Percentiles rank a stretch among this genome's conserved stretches.
Evolutionary conservation across 1,139 yeast species (phyloP).

Genomic region (Blastobotrys proliferans): DNA sequence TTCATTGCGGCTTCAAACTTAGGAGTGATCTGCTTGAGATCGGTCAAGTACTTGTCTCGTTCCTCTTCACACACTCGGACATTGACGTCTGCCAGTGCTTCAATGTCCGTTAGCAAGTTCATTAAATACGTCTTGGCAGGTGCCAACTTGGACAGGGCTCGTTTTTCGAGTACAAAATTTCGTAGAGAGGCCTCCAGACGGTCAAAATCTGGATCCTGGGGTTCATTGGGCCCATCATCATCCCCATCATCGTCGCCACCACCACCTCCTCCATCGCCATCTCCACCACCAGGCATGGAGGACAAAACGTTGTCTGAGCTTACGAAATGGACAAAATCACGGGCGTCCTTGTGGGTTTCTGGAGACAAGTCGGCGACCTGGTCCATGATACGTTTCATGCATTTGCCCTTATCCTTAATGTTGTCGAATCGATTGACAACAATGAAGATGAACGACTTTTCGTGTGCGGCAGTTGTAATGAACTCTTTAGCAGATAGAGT

Average conservation of each 20-base stretch:
- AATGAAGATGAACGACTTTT: slow-evolving; percentile 85
- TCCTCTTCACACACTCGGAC: slow-evolving; percentile 49
- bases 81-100: slow-evolving; percentile 57
- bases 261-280: slow-evolving; percentile 39
- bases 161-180: slow-evolving; percentile 80
- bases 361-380: slow-evolving; percentile 90
- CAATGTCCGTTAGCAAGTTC: slow-evolving; percentile 66
- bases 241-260: slow-evolving; percentile 33
- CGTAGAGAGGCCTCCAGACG: slow-evolving; percentile 79
- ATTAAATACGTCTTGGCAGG: slow-evolving; percentile 86
- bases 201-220: slow-evolving; percentile 47
- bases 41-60: slow-evolving; percentile 34
- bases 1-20: slow-evolving; percentile 52
- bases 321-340: slow-evolving; percentile 92
- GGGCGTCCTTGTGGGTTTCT: slow-evolving; percentile 80
- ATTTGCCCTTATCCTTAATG: slow-evolving; percentile 72
- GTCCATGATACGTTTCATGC: slow-evolving; percentile 69
- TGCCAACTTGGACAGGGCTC: slow-evolving; percentile 80
- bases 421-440: slow-evolving; percentile 91
- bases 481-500: slow-evolving; percentile 94
- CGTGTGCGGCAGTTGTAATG: slow-evolving; percentile 84
- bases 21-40: slow-evolving; percentile 45
- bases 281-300: slow-evolving; percentile 37
- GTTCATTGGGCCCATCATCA: slow-evolving; percentile 35
- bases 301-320: slow-evolving; percentile 49